phyloP scores from a whole-genome alignment of 2,329 filamentous ascomycete species.

The Penicillium decumbens region DNA sequence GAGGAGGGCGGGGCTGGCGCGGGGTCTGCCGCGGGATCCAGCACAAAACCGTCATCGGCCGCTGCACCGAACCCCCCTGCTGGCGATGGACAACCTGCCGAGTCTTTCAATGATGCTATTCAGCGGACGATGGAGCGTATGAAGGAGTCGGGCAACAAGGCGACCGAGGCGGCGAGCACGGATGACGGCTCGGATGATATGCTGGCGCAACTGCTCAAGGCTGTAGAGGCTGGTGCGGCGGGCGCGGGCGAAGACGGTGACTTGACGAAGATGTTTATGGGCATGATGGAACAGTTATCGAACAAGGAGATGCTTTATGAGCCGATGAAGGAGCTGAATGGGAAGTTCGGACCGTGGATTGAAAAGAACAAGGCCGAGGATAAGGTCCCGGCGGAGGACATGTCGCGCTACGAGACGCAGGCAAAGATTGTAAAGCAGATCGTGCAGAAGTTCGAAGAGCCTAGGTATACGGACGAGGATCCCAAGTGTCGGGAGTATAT shows the following conservation, averaged over 20 bases:
- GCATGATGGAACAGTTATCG: slow-evolving; percentile 98
- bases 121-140: slow-evolving; percentile 92
- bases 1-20: slow-evolving; percentile 26
- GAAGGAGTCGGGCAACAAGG: slow-evolving; percentile 80
- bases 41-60: slow-evolving; percentile 13
- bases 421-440: slow-evolving; percentile 76
- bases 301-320: slow-evolving; percentile 98
- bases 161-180: slow-evolving; percentile 65
- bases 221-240: slow-evolving; percentile 64
- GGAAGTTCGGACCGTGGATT: slow-evolving; percentile 90
- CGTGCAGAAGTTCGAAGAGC: slow-evolving; percentile 79
- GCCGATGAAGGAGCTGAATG: slow-evolving; percentile 93
- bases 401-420: slow-evolving; percentile 77
- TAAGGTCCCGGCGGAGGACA: slow-evolving; percentile 62
- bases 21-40: slow-evolving; percentile 19
- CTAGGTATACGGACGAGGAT: slow-evolving; percentile 76
- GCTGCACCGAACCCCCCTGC: slow-evolving; percentile 5
- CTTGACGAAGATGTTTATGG: slow-evolving; percentile 89
- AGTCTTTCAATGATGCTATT: slow-evolving; percentile 87
- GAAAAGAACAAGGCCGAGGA: slow-evolving; percentile 63
- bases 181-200: slow-evolving; percentile 69
- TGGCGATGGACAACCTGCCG: slow-evolving; percentile 46
- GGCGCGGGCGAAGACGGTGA: slow-evolving; percentile 68
- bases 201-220: slow-evolving; percentile 85
- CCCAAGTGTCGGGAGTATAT: slow-evolving; percentile 81